Evolutionary conservation across 169 alveolate species (phyloP).

Genomic region (Babesia sp.): DNA sequence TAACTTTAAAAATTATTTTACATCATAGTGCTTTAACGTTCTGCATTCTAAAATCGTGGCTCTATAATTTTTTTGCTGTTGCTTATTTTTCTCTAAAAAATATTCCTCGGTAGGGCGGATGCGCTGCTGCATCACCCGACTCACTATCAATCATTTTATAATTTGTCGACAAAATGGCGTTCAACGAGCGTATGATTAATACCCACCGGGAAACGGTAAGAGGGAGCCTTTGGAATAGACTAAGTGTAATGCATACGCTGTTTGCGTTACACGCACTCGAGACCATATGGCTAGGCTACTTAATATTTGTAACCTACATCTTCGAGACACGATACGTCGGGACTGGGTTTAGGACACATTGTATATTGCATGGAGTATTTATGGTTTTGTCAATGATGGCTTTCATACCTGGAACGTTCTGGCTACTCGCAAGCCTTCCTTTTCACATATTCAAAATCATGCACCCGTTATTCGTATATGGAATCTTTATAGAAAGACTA

Average conservation of each 20-base stretch:
- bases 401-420: conserved; percentile 31
- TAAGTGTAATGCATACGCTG: conserved; percentile 14
- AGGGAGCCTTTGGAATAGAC: background rate
- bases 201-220: conserved; percentile 9
- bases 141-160: background rate
- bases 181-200: background rate
- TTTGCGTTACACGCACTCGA: background rate
- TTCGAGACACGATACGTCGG: background rate
- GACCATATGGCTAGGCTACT: background rate
- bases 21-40: too few relatives aligned
- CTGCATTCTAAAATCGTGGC: too few relatives aligned
- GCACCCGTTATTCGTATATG: conserved; percentile 19
- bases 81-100: too few relatives aligned
- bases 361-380: conserved; percentile 3
- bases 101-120: background rate
- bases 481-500: conserved; percentile 8
- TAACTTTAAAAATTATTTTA: too few relatives aligned
- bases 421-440: conserved; percentile 15
- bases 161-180: conserved; percentile 1
- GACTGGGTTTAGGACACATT: background rate
- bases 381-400: background rate
- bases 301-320: background rate
- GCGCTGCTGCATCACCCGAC: background rate
- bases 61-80: too few relatives aligned
- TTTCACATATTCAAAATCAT: conserved; percentile 8